Base-by-base conservation (phyloP, 441 rosid species). In the Gossypium lobatum region DNA sequence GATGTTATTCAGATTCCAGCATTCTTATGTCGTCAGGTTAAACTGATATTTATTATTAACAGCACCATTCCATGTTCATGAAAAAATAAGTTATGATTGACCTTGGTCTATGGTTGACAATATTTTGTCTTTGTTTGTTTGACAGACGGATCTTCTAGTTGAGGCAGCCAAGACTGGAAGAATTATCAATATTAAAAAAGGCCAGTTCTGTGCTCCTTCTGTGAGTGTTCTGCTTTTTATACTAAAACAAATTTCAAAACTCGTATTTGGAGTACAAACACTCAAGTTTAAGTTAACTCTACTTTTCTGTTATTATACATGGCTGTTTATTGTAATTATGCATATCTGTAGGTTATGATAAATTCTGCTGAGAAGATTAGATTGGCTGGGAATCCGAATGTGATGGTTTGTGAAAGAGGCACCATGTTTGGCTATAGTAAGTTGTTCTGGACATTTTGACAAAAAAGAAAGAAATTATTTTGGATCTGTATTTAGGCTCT, bases 391-490 rank as follows among this genome's bases (percentile, higher is more conserved):
- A 93, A 93, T 81, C 84, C 92, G 28, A 86, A 91, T 79, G 93
- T 93, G 71, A 93, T 93, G 98, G 94, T 93, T 61, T 91, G 98
- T 31, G 97, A 91, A 79, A 85, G 97, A 76, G 98, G 98, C 82
- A 93, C 98, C 59, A 93, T 93, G 97, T 93, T 93, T 79, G 98
- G 98, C 71, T 93, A 91, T 78, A 87, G 97, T 93, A 90, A 93
- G 98, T 87, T 37, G 21, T 42, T 71, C 45, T 45, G 23, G 31
- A 42, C 6, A 4, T 34, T 72, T 25, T 11, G 18, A 3, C 6
- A 0, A 4, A 42, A 21, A 8, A 0, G 37, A 39, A 58, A 71
- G 46, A 26, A 16, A 26, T 66, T 3, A 46, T 23, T 20, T 48
- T 66, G 57, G 16, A 66, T 45, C 54, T 11, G 48, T 7, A 21